Percentiles rank a stretch among this genome's conserved stretches.
Conservation (phyloP, 805 yeast species). For the Metschnikowia vanudenii region DNA sequence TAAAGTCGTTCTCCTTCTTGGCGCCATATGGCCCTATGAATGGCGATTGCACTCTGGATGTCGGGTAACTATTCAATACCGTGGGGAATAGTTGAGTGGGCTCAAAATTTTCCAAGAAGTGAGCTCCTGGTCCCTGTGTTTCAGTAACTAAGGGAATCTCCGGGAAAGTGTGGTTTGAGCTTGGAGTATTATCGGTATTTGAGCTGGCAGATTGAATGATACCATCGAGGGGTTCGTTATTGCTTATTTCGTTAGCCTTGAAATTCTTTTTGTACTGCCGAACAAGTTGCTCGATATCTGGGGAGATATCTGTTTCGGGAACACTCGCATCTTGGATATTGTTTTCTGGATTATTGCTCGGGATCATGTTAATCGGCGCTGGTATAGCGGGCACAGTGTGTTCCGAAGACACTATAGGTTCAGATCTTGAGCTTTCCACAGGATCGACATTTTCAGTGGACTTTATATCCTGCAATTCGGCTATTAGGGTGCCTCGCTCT, state of each 20-base stretch:
- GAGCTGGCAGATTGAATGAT: conserved; percentile 6
- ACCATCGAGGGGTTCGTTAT: background rate
- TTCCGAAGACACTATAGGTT: background rate
- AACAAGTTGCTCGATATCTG: conserved; percentile 35
- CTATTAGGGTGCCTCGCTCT: conserved; percentile 37
- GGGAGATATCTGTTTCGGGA: conserved; percentile 1
- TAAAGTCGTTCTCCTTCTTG: conserved; percentile 6
- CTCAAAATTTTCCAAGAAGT: conserved; percentile 51
- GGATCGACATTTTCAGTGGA: conserved; percentile 15
- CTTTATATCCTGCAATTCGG: conserved; percentile 38
- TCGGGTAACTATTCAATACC: conserved; percentile 34
- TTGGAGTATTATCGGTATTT: conserved; percentile 33
- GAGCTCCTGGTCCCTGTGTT: conserved; percentile 45
- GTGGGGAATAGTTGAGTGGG: conserved; percentile 57
- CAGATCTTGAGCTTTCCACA: background rate
- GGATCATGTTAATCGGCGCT: conserved; percentile 5
- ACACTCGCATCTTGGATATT: background rate
- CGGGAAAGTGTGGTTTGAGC: conserved; percentile 43
- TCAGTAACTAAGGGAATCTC: conserved; percentile 57
- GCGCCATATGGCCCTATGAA: background rate
- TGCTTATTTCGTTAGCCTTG: conserved; percentile 5
- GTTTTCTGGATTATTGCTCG: background rate
- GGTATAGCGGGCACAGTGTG: conserved; percentile 8
- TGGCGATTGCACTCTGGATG: conserved; percentile 40
- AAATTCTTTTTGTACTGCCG: conserved; percentile 29